phyloP scores from a whole-genome alignment of 352 stramenopile species.

The Pythium diclinum region DNA sequence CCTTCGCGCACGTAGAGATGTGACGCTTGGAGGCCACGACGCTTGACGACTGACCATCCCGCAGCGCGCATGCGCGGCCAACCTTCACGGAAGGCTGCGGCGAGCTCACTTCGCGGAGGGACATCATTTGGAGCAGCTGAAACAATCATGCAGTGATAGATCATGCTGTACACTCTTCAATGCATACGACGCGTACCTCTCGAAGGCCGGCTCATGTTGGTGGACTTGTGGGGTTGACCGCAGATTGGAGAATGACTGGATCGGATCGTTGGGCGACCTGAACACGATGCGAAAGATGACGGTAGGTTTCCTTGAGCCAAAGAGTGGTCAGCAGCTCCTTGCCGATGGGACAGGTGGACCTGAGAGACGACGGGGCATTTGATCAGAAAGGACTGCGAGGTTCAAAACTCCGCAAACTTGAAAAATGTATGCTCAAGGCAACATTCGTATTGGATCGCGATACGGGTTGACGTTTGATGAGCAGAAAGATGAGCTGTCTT shows the following conservation, averaged over 20 bases:
- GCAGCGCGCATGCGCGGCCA: conserved; percentile 4
- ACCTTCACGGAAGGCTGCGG: conserved; percentile 2
- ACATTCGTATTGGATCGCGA: background rate
- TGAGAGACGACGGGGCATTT: background rate
- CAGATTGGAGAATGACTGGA: background rate
- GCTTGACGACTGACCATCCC: background rate
- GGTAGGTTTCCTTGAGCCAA: background rate
- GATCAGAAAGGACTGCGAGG: background rate
- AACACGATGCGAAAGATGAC: background rate
- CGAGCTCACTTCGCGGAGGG: background rate
- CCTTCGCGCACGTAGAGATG: conserved; percentile 2
- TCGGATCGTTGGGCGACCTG: background rate
- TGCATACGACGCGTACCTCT: background rate
- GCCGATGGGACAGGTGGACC: background rate
- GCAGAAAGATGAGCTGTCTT: too few relatives aligned
- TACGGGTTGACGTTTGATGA: too few relatives aligned
- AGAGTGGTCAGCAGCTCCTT: background rate
- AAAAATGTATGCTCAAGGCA: background rate
- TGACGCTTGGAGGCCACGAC: conserved; percentile 1
- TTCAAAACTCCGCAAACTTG: background rate
- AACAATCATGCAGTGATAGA: too few relatives aligned
- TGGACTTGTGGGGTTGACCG: background rate
- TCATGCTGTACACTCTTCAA: background rate
- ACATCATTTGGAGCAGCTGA: background rate
- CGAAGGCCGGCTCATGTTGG: background rate